Evolutionary conservation across 805 yeast species (phyloP), one percentile per base, ranked within the genome.

Genomic region (Danielozyma ontarioensis): DNA sequence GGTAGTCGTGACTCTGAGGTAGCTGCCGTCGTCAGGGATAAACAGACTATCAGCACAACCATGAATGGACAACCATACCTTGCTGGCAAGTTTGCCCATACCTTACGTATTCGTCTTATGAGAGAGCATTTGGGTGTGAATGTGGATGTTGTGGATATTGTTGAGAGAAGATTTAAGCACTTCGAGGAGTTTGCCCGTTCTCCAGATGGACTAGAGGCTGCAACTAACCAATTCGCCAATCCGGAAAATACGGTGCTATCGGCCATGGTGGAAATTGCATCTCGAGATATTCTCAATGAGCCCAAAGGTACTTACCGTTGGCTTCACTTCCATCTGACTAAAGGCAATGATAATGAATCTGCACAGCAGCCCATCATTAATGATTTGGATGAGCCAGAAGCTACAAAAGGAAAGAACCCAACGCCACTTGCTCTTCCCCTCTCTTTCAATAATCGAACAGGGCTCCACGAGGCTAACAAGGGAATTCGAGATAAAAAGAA

Each of bases 101-200:
- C 93, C 2, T 62, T 93, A 39, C 73, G 99, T 48, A 76, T 88
- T 66, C 72, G 97, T 41, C 68, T 94, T 32, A 93, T 93, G 98
- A 74, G 98, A 43, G 99, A 93, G 53, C 99, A 93, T 60, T 55
- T 93, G 17, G 99, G 98, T 17, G 81, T 95, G 34, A 94, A 88
- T 55, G 93, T 88, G 27, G 97, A 89, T 57, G 65, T 81, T 12
- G 59, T 88, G 17, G 97, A 89, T 36, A 59, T 83, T 28, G 83
- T 87, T 21, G 96, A 88, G 51, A 69, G 89, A 44, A 70, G 83
- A 45, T 81, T 84, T 34, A 51, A 57, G 13, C 61, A 64, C 31
- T 65, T 74, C 40, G 77, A 74, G 38, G 53, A 55, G 4, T 63
- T 65, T 48, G 76, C 79, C 2, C 46, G 45, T 13, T 56, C 74